Evolutionary conservation across 2,329 filamentous ascomycete species (phyloP), one percentile per base, ranked within the genome.

Genomic region (Cercospora janseana): DNA sequence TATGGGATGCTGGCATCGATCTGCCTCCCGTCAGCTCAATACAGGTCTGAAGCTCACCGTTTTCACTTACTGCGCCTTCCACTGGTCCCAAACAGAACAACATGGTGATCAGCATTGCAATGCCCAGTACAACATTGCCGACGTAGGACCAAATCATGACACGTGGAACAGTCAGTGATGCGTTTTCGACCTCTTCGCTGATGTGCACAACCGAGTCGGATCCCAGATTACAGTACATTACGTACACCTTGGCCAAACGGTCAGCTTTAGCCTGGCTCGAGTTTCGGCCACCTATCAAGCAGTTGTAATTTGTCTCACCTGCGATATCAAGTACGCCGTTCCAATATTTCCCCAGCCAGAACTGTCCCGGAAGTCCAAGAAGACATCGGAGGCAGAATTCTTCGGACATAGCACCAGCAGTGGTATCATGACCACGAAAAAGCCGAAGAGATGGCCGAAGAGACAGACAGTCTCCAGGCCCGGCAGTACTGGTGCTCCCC

Each of bases 401-500:
- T 64, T 66, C 3, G 62, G 63, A n/a, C 59, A 60, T 13, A 66
- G 51, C 3, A 65, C 56, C 57, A 56, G 55, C 1, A 67, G 52
- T 3, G 60, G 60, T n/a, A 66, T 61, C 27, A 68, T 41, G 18
- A 66, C 61, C 10, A 63, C 58, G 38, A 69, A 43, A 31, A 67
- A 69, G 1, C 64, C 66, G 15, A 57, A 48, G 4, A 63, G 37
- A 49, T 68, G 65, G 4, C 60, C 55, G 28, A 63, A 37, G 28
- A 69, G 51, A 37, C 60, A 62, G 4, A 51, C 47, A 0, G 71
- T 72, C 60, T 80, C 77, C 31, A 65, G 50, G 8, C 41, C 47
- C 1, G 60, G 63, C 4, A 65, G 49, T 2, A 72, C 54, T 20
- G 66, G 67, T 3, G 70, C 71, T 26, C 49, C 57, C 55, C 52